A percentile compares a stretch with the other conserved stretches of the same genome.
phyloP scores from a whole-genome alignment of 371 early-diverging fungal genomes.

The Blakeslea trispora region DNA sequence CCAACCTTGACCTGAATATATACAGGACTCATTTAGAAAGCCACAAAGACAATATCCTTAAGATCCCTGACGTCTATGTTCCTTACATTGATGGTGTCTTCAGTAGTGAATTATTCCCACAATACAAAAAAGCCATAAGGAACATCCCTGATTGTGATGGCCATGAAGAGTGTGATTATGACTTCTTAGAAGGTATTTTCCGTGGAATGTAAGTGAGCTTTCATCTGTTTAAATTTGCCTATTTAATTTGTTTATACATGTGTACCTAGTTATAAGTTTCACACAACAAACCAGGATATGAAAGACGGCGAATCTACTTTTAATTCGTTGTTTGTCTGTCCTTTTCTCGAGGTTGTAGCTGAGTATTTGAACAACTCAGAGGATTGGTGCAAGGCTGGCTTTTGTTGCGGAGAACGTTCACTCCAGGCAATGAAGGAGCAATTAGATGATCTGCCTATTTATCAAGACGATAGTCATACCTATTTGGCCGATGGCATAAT shows the following conservation, averaged over 20 bases:
- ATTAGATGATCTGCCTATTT: background rate
- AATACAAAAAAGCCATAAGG: constrained; percentile 16
- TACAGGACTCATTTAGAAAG: constrained; percentile 10
- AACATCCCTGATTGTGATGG: constrained; percentile 11
- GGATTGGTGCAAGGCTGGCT: constrained; percentile 13
- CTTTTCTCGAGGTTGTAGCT: constrained; percentile 17
- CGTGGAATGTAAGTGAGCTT: constrained; percentile 18
- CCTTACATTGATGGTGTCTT: constrained; percentile 14
- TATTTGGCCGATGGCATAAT: constrained; percentile 15
- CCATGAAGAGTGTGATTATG: constrained; percentile 11
- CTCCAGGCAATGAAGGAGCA: background rate
- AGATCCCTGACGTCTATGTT: constrained; percentile 6
- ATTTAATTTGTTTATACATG: constrained; percentile 16
- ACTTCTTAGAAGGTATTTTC: constrained; percentile 14
- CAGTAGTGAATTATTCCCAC: constrained; percentile 15
- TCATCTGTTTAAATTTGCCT: constrained; percentile 13
- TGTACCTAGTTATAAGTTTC: constrained; percentile 16
- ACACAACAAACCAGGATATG: constrained; percentile 16
- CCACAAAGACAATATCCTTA: constrained; percentile 2
- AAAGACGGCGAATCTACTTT: constrained; percentile 20
- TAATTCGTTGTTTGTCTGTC: constrained; percentile 18
- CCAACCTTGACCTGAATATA: constrained; percentile 13
- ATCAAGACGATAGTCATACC: constrained; percentile 19
- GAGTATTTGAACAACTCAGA: constrained; percentile 10
- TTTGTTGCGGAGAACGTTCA: background rate